Evolutionary conservation across 1,284 basidiomycete species (phyloP).

Genomic region (Schizophyllum amplum): DNA sequence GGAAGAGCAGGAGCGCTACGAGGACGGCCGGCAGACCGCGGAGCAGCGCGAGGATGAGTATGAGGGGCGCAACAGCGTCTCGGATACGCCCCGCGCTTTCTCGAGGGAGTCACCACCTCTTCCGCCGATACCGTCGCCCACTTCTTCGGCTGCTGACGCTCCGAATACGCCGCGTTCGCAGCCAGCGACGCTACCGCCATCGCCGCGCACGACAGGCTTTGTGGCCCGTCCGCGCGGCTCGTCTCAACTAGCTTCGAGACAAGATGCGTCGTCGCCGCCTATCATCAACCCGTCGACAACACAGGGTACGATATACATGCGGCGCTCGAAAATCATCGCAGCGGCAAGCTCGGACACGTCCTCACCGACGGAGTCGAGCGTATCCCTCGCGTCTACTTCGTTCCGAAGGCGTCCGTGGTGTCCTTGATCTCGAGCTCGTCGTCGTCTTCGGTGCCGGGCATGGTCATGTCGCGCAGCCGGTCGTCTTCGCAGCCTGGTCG

Average conservation of each 20-base stretch:
- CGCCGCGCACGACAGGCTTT: constrained; percentile 33
- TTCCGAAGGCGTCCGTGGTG: constrained; percentile 24
- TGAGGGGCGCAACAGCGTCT: not conserved
- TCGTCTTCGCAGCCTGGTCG: constrained; percentile 65
- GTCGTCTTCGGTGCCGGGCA: constrained; percentile 34
- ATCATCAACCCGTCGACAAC: constrained; percentile 51
- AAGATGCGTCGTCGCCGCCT: not conserved
- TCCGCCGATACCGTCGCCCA: constrained; percentile 54
- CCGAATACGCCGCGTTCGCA: not conserved
- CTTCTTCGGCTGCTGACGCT: constrained; percentile 18
- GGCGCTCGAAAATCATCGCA: constrained; percentile 54
- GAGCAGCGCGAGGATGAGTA: not conserved
- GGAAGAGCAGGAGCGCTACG: constrained; percentile 42
- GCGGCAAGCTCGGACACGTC: constrained; percentile 49
- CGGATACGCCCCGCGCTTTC: constrained; percentile 1
- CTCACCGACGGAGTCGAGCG: constrained; percentile 52
- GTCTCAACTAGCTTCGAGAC: constrained; percentile 24
- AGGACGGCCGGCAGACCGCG: constrained; percentile 19
- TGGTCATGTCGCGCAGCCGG: constrained; percentile 37
- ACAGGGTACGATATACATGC: constrained; percentile 62
- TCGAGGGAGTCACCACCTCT: constrained; percentile 51
- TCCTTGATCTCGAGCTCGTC: constrained; percentile 29
- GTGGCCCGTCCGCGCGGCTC: constrained; percentile 43
- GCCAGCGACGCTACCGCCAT: constrained; percentile 28
- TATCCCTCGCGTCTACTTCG: constrained; percentile 20